These are phyloP conservation scores for Penicillium roqueforti DNA, from an alignment of 495 filamentous ascomycete genomes.

Conservation along the genomic window DNA sequence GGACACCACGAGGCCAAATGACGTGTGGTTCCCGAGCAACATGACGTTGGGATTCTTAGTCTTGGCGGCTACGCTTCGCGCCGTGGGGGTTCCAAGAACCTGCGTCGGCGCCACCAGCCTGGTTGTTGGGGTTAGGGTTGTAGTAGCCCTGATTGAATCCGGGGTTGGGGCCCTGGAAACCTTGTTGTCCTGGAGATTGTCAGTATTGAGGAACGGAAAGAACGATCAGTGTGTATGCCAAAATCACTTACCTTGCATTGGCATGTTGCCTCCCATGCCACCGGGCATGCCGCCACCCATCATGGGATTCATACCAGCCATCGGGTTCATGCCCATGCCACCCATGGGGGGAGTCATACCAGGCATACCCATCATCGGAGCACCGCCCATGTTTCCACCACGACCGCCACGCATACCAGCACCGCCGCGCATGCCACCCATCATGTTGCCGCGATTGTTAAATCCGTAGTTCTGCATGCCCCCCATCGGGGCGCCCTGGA, in stretches of 20 bases:
- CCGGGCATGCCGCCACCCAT: constrained; percentile 17
- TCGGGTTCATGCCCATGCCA: constrained; percentile 50
- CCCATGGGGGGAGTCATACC: constrained; percentile 48
- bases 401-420: constrained; percentile 69
- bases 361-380: constrained; percentile 52
- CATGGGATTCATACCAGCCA: constrained; percentile 35
- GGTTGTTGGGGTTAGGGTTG: constrained; percentile 52
- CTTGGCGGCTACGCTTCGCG: constrained; percentile 70
- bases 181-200: constrained; percentile 28
- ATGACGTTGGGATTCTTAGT: constrained; percentile 31
- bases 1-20: background rate
- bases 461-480: constrained; percentile 56
- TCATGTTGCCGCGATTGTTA: constrained; percentile 57
- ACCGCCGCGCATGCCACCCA: constrained; percentile 67
- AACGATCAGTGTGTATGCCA: background rate
- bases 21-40: background rate
- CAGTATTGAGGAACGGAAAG: background rate
- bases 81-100: constrained; percentile 81
- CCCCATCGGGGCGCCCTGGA: constrained; percentile 50
- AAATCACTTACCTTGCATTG: constrained; percentile 52
- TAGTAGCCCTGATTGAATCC: constrained; percentile 60
- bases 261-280: constrained; percentile 58
- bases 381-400: constrained; percentile 51
- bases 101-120: constrained; percentile 40
- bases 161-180: constrained; percentile 61